Evolutionary conservation across 352 stramenopile species (phyloP), one percentile per base, ranked within the genome.

Genomic region (Aphanomyces euteiches): DNA sequence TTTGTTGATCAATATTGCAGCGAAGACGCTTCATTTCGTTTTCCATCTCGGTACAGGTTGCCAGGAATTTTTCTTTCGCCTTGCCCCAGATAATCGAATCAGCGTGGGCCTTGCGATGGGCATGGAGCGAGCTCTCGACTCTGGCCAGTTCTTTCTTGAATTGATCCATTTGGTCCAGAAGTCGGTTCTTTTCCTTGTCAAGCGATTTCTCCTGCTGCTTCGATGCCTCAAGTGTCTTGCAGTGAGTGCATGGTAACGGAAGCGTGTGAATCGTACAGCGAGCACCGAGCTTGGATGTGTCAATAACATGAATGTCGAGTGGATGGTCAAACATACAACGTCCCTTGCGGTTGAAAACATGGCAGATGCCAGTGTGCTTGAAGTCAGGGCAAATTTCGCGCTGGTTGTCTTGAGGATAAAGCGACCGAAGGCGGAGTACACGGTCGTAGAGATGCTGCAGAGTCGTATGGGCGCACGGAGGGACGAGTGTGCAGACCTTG

Each of bases 251-350:
- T 3, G 77, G 83, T 4, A 88, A 15, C 0, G 82, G 78, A 4
- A 92, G 74, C 1, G 81, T 90, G 74, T 90, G 83, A 1, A 69
- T 54, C 0, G 12, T 53, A 54, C 83, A 93, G 37, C 83, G 79
- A 21, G 75, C 67, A 8, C 75, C 67, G 47, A 90, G 47, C 12
- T 12, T 38, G n/a, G 58, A 70, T 15, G 69, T 88, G 60, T 93
- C 81, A 47, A 93, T 86, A 4, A 36, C 72, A 59, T 90, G 85
- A 1, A 89, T 37, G 5, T 77, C 54, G 3, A 77, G 56, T 17
- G 82, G 83, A 54, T 93, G 85, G 7, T 76, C 77, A 67, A 83
- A 93, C 7, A 78, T 72, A 60, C 85, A 93, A 0, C 83, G 79
- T 1, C 83, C 82, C 34, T 90, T 77, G 7, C 81, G 74, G 56